A percentile compares a stretch with the other conserved stretches of the same genome.
These are phyloP conservation scores for Penicillium concentricum DNA, from an alignment of 2,329 filamentous ascomycete genomes.

Conservation along the genomic window DNA sequence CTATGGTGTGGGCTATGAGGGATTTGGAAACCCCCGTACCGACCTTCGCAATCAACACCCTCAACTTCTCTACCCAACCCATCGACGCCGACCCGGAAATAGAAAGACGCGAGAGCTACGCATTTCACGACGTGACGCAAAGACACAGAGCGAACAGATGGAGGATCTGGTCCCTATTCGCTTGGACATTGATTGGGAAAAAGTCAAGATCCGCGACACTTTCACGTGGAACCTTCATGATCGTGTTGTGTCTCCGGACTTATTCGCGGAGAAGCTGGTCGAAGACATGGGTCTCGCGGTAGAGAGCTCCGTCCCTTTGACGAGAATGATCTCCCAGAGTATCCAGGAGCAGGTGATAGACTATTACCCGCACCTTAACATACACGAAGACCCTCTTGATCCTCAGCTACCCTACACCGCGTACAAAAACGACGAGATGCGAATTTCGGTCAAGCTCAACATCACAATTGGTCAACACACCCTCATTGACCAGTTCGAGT, in stretches of 20 bases:
- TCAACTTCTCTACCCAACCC: slow-evolving; percentile 74
- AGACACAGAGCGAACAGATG: slow-evolving; percentile 80
- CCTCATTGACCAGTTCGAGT: slow-evolving; percentile 95
- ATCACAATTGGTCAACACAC: slow-evolving; percentile 96
- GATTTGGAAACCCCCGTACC: slow-evolving; percentile 84
- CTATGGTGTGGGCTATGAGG: slow-evolving; percentile 74
- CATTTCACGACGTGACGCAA: slow-evolving; percentile 75
- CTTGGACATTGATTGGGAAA: slow-evolving; percentile 92
- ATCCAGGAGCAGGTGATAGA: slow-evolving; percentile 89
- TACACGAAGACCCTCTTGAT: slow-evolving; percentile 86
- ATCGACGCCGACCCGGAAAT: slow-evolving; percentile 73
- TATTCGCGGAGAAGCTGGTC: slow-evolving; percentile 85
- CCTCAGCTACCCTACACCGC: slow-evolving; percentile 86
- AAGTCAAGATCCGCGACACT: slow-evolving; percentile 91
- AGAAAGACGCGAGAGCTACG: slow-evolving; percentile 71
- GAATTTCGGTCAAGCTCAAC: slow-evolving; percentile 90
- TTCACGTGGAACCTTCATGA: slow-evolving; percentile 99
- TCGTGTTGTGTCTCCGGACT: slow-evolving; percentile 71
- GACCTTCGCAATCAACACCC: slow-evolving; percentile 65
- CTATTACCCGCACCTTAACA: slow-evolving; percentile 87
- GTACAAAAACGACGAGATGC: slow-evolving; percentile 99
- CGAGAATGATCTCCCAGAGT: slow-evolving; percentile 65
- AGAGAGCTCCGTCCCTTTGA: slow-evolving; percentile 56
- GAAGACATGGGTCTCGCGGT: slow-evolving; percentile 80
- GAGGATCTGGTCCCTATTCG: slow-evolving; percentile 91